Percentiles rank a stretch among this genome's conserved stretches.
Conservation (phyloP, 2,329 filamentous ascomycete genomes). For the Neospermospora avenae region DNA sequence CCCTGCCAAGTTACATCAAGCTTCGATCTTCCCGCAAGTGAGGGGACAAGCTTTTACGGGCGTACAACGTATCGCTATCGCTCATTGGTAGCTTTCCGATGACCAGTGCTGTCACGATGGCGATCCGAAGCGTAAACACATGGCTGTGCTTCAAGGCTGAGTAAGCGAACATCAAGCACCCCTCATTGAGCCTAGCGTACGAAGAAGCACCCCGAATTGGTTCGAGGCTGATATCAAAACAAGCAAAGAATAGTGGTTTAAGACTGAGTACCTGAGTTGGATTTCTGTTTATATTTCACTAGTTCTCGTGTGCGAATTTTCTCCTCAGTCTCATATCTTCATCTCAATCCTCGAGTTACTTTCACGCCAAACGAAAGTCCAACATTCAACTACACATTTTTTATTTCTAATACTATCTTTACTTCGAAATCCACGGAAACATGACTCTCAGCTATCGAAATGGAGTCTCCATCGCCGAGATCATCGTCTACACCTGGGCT, state of each 20-base stretch:
- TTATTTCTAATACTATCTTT: not conserved
- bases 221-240: not conserved
- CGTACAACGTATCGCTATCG: not conserved
- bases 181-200: constrained; percentile 6
- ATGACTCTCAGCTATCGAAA: constrained; percentile 34
- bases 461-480: constrained; percentile 41
- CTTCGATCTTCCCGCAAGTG: not conserved
- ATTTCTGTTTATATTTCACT: too few relatives aligned
- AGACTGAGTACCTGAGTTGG: too few relatives aligned
- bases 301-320: too few relatives aligned
- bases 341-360: constrained; percentile 2
- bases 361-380: not conserved
- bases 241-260: not conserved
- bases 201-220: not conserved
- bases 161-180: constrained; percentile 9
- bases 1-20: constrained; percentile 3
- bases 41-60: not conserved
- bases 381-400: not conserved
- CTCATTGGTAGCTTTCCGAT: not conserved
- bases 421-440: not conserved
- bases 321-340: not conserved
- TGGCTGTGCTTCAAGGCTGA: constrained; percentile 1
- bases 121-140: not conserved
- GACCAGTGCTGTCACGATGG: not conserved
- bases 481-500: constrained; percentile 40